phyloP scores from a whole-genome alignment of 108 stramenopile species.

The Conticribra weissflogii region DNA sequence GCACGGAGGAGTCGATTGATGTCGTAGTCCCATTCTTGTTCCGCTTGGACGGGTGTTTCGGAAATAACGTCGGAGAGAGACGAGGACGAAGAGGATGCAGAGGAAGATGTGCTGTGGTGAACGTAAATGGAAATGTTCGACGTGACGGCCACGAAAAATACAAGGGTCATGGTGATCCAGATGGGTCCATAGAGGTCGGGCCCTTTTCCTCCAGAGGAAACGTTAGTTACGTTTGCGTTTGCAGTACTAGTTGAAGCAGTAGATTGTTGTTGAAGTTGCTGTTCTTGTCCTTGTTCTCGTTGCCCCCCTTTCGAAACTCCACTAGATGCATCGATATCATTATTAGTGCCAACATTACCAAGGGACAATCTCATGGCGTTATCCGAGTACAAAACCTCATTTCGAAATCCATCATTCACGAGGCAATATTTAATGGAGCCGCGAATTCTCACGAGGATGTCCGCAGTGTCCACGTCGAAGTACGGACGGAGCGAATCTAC shows the following conservation, averaged over 20 bases:
- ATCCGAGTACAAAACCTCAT: constrained; percentile 57
- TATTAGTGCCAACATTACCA: constrained; percentile 5
- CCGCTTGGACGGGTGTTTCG: constrained; percentile 44
- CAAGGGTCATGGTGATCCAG: constrained; percentile 84
- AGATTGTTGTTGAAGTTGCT: no score
- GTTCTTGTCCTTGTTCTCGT: no score
- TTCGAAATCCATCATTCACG: constrained; percentile 74
- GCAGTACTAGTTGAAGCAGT: no score
- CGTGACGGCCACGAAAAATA: constrained; percentile 77
- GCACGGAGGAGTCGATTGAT: constrained; percentile 75
- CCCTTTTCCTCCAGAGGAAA: constrained; percentile 49
- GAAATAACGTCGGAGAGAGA: not conserved
- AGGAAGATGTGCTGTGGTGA: constrained; percentile 28
- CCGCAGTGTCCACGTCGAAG: constrained; percentile 49
- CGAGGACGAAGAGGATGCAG: constrained; percentile 7
- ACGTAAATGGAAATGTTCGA: constrained; percentile 57
- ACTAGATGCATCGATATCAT: no score
- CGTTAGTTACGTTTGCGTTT: not conserved
- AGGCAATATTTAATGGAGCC: constrained; percentile 55
- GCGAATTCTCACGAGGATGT: constrained; percentile 24
- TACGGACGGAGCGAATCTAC: constrained; percentile 38
- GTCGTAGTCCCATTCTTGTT: constrained; percentile 81
- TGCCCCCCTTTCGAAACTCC: no score
- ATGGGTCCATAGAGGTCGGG: constrained; percentile 88
- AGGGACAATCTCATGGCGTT: constrained; percentile 22